A percentile compares a stretch with the other conserved stretches of the same genome.
Conservation (phyloP, 2,329 filamentous ascomycete genomes). For the Fusarium neocosmosporiellum region DNA sequence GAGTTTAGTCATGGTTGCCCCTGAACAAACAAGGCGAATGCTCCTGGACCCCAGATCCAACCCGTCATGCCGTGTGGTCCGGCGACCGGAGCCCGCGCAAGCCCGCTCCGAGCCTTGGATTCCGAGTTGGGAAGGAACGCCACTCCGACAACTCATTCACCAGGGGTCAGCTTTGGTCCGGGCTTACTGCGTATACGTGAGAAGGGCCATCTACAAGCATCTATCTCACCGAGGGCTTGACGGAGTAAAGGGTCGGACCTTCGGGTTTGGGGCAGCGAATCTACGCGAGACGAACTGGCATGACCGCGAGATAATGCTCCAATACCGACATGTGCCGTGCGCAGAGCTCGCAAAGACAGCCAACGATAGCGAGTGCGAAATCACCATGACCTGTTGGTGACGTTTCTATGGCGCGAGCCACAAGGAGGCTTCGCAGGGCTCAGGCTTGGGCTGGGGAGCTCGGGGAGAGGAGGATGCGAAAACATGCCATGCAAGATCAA, state of each 20-base stretch:
- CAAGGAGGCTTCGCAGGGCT: slow-evolving; percentile 29
- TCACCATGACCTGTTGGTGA: slow-evolving; percentile 41
- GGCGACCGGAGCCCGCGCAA: slow-evolving; percentile 6
- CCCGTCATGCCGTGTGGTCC: not conserved
- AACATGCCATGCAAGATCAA: slow-evolving; percentile 23
- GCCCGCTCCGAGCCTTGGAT: not conserved
- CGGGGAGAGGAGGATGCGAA: slow-evolving; percentile 1
- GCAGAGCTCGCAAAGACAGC: not conserved
- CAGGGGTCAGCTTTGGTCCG: slow-evolving; percentile 23
- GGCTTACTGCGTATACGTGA: slow-evolving; percentile 26
- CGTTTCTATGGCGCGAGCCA: slow-evolving; percentile 40
- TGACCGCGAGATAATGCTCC: not conserved
- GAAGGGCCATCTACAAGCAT: not conserved
- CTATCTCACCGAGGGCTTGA: not conserved
- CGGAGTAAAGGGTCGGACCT: not conserved
- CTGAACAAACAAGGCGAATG: no score
- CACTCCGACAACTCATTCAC: slow-evolving; percentile 8
- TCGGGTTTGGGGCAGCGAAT: slow-evolving; percentile 7
- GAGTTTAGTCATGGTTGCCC: slow-evolving; percentile 1
- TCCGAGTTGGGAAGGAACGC: slow-evolving; percentile 20
- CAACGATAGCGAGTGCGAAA: slow-evolving; percentile 25
- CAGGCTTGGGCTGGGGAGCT: slow-evolving; percentile 25
- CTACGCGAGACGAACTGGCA: slow-evolving; percentile 10
- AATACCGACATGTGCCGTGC: not conserved
- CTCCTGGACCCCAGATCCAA: not conserved